A percentile compares a stretch with the other conserved stretches of the same genome.
Conservation (phyloP, 768 basidiomycete species). For the Trametes punicea region DNA sequence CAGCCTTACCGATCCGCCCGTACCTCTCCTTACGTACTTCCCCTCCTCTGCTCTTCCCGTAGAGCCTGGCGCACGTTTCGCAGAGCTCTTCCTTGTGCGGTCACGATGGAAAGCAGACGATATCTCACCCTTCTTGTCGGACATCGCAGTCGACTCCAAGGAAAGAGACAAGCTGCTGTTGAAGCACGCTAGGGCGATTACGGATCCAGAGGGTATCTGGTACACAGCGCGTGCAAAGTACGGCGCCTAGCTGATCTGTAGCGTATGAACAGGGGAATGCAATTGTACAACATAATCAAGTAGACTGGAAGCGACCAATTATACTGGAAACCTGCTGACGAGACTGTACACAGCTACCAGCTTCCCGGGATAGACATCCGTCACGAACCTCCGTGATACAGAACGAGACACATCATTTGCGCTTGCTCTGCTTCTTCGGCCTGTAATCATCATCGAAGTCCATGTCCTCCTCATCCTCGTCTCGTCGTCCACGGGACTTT, state of each 20-base stretch:
- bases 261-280: neutral
- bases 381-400: neutral
- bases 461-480: slow-evolving; percentile 33
- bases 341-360: too few relatives aligned
- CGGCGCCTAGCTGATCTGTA: slow-evolving; percentile 36
- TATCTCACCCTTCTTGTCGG: slow-evolving; percentile 75
- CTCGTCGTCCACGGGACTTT: slow-evolving; percentile 32
- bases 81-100: slow-evolving; percentile 82
- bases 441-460: slow-evolving; percentile 36
- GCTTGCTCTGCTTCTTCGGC: slow-evolving; percentile 4
- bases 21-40: slow-evolving; percentile 60
- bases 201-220: slow-evolving; percentile 62
- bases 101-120: slow-evolving; percentile 75
- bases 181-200: slow-evolving; percentile 80
- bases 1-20: slow-evolving; percentile 32
- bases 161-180: slow-evolving; percentile 84
- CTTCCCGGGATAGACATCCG: too few relatives aligned
- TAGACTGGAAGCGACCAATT: neutral
- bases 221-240: slow-evolving; percentile 73
- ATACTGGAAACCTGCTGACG: neutral
- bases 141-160: slow-evolving; percentile 80
- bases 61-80: slow-evolving; percentile 78
- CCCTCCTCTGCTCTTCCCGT: slow-evolving; percentile 69
- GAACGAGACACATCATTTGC: neutral
- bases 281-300: neutral